Evolutionary conservation across 179 eudicot species (phyloP).

Genomic region (Spinacia oleracea): DNA sequence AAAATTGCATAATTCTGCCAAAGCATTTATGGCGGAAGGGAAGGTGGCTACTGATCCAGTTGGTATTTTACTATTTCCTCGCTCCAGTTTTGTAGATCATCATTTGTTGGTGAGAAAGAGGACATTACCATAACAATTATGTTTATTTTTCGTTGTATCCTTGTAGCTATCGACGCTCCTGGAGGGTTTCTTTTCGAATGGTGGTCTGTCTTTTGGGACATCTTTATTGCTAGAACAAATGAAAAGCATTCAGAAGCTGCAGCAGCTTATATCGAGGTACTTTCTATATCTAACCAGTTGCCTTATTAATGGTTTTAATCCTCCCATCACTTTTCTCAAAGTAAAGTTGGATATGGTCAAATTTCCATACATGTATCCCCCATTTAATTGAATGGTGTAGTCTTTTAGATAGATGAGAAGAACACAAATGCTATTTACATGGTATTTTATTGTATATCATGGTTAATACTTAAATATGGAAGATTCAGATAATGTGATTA

Average conservation of each 20-base stretch:
- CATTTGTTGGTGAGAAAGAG: constrained; percentile 7
- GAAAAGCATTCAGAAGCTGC: constrained; percentile 99
- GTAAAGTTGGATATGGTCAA: neutral
- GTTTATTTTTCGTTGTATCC: constrained; percentile 17
- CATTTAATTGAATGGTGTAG: too few species aligned
- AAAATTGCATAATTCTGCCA: constrained; percentile 86
- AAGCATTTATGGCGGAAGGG: constrained; percentile 98
- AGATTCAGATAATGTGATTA: neutral
- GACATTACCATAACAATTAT: constrained; percentile 8
- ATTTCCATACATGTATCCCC: too few species aligned
- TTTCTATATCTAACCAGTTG: constrained; percentile 13
- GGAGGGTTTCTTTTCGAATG: constrained; percentile 99
- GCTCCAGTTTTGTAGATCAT: constrained; percentile 1
- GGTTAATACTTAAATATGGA: neutral
- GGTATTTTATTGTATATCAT: neutral
- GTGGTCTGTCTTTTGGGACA: constrained; percentile 99
- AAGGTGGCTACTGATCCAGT: constrained; percentile 98
- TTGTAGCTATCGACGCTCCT: constrained; percentile 96
- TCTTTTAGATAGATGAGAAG: too few species aligned
- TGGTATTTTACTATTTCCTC: constrained; percentile 47
- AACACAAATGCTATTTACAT: too few species aligned
- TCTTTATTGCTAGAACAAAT: constrained; percentile 93
- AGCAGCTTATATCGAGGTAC: constrained; percentile 91
- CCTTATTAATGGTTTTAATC: too few species aligned
- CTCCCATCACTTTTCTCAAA: too few species aligned